phyloP scores from a whole-genome alignment of 768 basidiomycete species.

The Russula griseocarnosa region DNA sequence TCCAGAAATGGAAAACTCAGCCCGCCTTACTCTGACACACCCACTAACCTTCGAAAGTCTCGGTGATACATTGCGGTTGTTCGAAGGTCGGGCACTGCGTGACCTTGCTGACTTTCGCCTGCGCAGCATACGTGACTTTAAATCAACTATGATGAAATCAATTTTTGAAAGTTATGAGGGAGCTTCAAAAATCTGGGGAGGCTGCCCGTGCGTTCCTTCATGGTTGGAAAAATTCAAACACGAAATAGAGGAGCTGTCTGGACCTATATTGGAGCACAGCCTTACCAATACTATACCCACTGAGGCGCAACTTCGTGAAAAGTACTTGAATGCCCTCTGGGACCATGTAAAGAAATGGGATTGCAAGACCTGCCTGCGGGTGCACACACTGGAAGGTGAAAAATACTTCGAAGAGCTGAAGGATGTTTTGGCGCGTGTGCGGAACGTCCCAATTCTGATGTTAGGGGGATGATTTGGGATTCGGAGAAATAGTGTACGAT shows the following conservation, averaged over 20 bases:
- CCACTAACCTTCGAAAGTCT: not conserved
- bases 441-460: not conserved
- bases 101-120: not conserved
- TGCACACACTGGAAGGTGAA: conserved; percentile 8
- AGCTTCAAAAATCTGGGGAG: not conserved
- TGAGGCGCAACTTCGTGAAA: not conserved
- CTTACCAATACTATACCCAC: not conserved
- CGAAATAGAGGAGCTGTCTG: too few species aligned
- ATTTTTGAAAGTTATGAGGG: not conserved
- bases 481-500: not conserved
- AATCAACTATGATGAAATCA: not conserved
- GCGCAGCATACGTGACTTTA: not conserved
- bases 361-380: conserved; percentile 4
- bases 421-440: not conserved
- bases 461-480: not conserved
- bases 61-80: not conserved
- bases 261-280: too few species aligned
- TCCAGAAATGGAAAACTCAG: not conserved
- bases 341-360: not conserved
- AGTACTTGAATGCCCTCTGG: conserved; percentile 2
- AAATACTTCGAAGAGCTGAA: not conserved
- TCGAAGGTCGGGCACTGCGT: not conserved
- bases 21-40: not conserved
- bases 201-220: not conserved
- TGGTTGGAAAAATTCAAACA: too few species aligned